These are phyloP conservation scores for Beauveria rudraprayagi DNA, from an alignment of 2,329 filamentous ascomycete genomes.

Conservation along the genomic window DNA sequence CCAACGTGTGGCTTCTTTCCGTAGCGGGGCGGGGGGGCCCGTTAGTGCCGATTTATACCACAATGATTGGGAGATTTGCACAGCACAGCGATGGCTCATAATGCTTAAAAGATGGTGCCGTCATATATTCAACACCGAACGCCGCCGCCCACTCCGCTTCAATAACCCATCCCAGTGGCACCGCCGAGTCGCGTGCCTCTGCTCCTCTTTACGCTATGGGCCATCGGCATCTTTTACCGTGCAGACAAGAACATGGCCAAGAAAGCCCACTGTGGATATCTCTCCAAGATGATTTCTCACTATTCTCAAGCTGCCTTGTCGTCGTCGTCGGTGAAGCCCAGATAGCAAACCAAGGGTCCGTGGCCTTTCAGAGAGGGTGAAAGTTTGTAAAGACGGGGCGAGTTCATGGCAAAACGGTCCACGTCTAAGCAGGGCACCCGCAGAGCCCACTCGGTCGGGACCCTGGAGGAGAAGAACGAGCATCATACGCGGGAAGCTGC, in stretches of 20 bases:
- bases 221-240: not conserved
- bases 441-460: not conserved
- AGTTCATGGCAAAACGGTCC: not conserved
- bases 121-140: not conserved
- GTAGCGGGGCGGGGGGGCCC: not conserved
- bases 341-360: not conserved
- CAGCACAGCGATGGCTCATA: not conserved
- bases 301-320: too few species aligned
- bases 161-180: not conserved
- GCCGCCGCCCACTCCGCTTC: not conserved
- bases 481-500: not conserved
- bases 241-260: not conserved
- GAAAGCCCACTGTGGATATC: slow-evolving; percentile 1
- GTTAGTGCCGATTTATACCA: slow-evolving; percentile 11
- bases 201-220: not conserved
- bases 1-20: not conserved
- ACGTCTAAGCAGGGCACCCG: not conserved
- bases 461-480: not conserved
- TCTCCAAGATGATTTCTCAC: too few species aligned
- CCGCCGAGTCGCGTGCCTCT: slow-evolving; percentile 1
- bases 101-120: not conserved
- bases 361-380: not conserved
- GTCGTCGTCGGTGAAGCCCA: slow-evolving; percentile 5
- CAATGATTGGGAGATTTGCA: slow-evolving; percentile 1
- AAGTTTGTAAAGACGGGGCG: not conserved